Base-by-base conservation (phyloP, 1,284 basidiomycete species). In the Phenoliferia sp. region DNA sequence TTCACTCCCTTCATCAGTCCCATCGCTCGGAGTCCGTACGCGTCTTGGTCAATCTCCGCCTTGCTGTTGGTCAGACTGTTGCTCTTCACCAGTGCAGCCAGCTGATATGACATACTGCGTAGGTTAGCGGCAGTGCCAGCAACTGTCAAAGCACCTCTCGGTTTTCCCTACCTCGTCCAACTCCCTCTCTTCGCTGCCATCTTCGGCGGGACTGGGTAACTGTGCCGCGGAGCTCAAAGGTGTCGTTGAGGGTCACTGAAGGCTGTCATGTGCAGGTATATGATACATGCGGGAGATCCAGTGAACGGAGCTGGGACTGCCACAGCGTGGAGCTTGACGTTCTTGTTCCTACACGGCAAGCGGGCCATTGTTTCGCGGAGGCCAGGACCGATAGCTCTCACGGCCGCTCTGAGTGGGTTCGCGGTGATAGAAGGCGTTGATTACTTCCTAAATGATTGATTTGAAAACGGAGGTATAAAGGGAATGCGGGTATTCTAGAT, bases 271-370 rank as follows among this genome's bases (percentile, higher is more conserved):
- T 31, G 32, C 61, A 72, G 72, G 31, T 73, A 73, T 62, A 73
- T 73, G 69, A 63, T 68, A 19, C 44, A 62, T 17, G 64, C 62
- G 7, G 71, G 71, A 17, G 72, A 73, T 32, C 62, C 72, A 12
- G 15, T 68, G 34, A 73, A 73, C 58, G 72, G 72, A 0, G 36
- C 60, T 3, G 72, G 72, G 15, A 73, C 72, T 9, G 69, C 72
- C 0, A 73, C 72, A 5, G 72, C 72, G 3, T 73, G 72, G 72
- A 67, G 65, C 19, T 63, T 73, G 5, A 69, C 66, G n/a, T 73
- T 71, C 55, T 68, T 73, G 29, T 71, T 73, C 68, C 39, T 72
- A 39, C 68, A 73, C 61, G 67, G 36, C 32, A 61, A 61, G 19
- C 63, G 58, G n/a, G 72, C 72, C 22, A 15, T 71, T 59, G 62